These are phyloP conservation scores for Coccomyxa sp. DNA, from an alignment of 139 green algal genomes.

Conservation along the genomic window DNA sequence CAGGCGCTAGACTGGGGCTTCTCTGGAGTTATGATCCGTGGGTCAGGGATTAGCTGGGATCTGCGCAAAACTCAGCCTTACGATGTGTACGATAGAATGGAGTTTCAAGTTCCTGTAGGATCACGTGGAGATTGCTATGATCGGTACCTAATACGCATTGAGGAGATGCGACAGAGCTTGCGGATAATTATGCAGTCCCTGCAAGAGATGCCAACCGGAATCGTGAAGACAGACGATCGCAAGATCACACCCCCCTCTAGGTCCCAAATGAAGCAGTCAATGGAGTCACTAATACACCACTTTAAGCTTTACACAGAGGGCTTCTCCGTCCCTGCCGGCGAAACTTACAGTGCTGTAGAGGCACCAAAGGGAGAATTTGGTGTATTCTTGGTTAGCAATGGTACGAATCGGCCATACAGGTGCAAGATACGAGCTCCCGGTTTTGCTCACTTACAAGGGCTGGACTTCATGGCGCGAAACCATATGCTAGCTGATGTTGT, in stretches of 20 bases:
- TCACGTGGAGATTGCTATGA: slow-evolving; percentile 81
- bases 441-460: slow-evolving; percentile 67
- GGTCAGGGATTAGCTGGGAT: slow-evolving; percentile 78
- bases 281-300: slow-evolving; percentile 85
- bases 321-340: slow-evolving; percentile 35
- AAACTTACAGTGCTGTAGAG: slow-evolving; percentile 71
- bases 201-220: slow-evolving; percentile 73
- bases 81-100: slow-evolving; percentile 75
- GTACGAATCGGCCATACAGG: slow-evolving; percentile 74
- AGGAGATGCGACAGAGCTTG: slow-evolving; percentile 82
- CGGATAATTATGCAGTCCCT: slow-evolving; percentile 81
- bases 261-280: slow-evolving; percentile 75
- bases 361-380: slow-evolving; percentile 85
- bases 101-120: slow-evolving; percentile 79
- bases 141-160: slow-evolving; percentile 61
- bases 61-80: slow-evolving; percentile 81
- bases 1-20: slow-evolving; percentile 66
- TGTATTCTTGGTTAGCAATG: slow-evolving; percentile 76
- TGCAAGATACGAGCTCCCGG: slow-evolving; percentile 72
- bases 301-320: slow-evolving; percentile 78
- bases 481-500: slow-evolving; percentile 84
- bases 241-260: slow-evolving; percentile 68
- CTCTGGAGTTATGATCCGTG: slow-evolving; percentile 71
- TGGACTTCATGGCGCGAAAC: slow-evolving; percentile 67
- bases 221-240: slow-evolving; percentile 66